Evolutionary conservation across 2,329 filamentous ascomycete genomes (phyloP).

Genomic region (Epichloe hybrida): DNA sequence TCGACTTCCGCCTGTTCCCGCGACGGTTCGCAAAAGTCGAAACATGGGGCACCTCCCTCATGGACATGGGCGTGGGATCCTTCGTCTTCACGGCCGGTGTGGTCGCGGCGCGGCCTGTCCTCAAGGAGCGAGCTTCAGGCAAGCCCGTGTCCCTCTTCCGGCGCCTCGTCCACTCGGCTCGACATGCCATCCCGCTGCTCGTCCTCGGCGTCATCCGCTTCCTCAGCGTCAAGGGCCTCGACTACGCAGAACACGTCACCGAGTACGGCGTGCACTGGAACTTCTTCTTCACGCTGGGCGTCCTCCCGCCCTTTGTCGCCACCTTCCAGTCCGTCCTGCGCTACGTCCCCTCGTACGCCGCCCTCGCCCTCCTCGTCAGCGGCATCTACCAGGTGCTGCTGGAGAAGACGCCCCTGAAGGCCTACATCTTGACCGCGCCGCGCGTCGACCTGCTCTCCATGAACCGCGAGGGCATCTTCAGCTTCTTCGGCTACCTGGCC

Average conservation of each 20-base stretch:
- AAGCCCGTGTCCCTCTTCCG: conserved; percentile 33
- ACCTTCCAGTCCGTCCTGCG: conserved; percentile 61
- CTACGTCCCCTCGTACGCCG: conserved; percentile 62
- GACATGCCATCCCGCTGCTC: conserved; percentile 73
- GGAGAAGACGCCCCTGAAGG: conserved; percentile 64
- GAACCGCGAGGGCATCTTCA: conserved; percentile 93
- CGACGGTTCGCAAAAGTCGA: conserved; percentile 94
- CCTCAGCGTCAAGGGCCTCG: conserved; percentile 80
- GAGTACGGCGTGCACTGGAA: conserved; percentile 99
- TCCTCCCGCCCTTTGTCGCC: conserved; percentile 80
- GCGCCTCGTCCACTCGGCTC: conserved; percentile 52
- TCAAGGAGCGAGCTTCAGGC: conserved; percentile 52
- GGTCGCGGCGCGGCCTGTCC: conserved; percentile 69
- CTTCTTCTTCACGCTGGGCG: conserved; percentile 92
- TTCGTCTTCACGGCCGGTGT: conserved; percentile 93
- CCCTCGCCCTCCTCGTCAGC: conserved; percentile 56
- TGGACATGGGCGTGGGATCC: conserved; percentile 94
- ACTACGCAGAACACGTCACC: conserved; percentile 93
- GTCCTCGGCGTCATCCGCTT: conserved; percentile 68
- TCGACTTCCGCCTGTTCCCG: conserved; percentile 88
- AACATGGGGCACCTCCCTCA: conserved; percentile 98
- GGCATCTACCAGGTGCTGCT: conserved; percentile 62
- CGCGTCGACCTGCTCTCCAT: conserved; percentile 68
- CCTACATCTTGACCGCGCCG: conserved; percentile 70
- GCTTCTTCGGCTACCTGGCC: conserved; percentile 82